Evolutionary conservation across 306 rosid genomes (phyloP).

Genomic region (Notholithocarpus densiflorus): DNA sequence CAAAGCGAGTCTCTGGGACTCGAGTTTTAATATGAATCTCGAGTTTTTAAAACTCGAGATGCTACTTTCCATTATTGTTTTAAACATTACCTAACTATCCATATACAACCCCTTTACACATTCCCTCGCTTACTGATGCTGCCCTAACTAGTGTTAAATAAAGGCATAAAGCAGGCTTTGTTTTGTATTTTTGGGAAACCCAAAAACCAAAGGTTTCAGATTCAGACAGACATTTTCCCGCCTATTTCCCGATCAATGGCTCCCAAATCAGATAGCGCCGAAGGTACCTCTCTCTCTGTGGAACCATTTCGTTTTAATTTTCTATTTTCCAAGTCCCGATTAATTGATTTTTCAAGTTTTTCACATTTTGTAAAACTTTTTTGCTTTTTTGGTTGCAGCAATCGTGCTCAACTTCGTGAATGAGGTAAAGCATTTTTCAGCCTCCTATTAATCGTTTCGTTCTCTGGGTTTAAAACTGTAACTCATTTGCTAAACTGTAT

Average conservation of each 20-base stretch:
- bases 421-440: constrained; percentile 44
- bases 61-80: no score
- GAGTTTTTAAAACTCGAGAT: no score
- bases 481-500: neutral
- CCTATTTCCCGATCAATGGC: constrained; percentile 66
- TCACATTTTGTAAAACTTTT: neutral
- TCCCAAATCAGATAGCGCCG: constrained; percentile 73
- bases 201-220: neutral
- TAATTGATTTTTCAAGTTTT: constrained; percentile 3
- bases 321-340: neutral
- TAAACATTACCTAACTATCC: no score
- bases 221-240: constrained; percentile 47
- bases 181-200: neutral
- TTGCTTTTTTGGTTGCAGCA: constrained; percentile 35
- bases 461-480: neutral
- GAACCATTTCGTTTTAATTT: no score
- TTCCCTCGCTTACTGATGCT: no score
- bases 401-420: constrained; percentile 85
- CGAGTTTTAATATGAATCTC: no score
- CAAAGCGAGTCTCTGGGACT: no score
- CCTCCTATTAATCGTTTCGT: neutral
- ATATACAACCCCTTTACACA: no score
- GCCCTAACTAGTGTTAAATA: no score
- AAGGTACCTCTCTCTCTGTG: constrained; percentile 37
- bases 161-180: neutral